A percentile compares a stretch with the other conserved stretches of the same genome.
These are phyloP conservation scores for Niebla homalea DNA, from an alignment of 495 filamentous ascomycete species.

Conservation along the genomic window DNA sequence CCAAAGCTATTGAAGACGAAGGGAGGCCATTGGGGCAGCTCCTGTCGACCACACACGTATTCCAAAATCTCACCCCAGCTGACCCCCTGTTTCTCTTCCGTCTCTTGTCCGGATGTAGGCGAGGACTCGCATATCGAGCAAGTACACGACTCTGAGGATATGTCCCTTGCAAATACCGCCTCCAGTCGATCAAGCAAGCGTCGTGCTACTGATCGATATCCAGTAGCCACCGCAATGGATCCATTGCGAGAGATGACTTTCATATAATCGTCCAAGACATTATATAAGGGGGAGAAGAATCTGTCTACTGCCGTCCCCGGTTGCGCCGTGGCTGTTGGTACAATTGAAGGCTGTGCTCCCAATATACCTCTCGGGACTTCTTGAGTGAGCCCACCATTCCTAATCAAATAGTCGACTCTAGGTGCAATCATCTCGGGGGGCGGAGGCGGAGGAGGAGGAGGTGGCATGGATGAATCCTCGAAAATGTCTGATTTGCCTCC, in stretches of 20 bases:
- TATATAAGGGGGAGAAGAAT: conserved; percentile 67
- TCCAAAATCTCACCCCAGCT: conserved; percentile 97
- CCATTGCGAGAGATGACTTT: conserved; percentile 70
- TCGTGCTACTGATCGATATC: conserved; percentile 87
- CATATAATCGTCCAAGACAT: conserved; percentile 72
- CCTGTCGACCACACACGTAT: conserved; percentile 72
- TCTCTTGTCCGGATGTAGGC: conserved; percentile 29
- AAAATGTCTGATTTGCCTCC: conserved; percentile 1
- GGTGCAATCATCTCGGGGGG: conserved; percentile 62
- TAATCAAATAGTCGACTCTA: conserved; percentile 78
- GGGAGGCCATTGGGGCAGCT: conserved; percentile 77
- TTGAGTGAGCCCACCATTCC: conserved; percentile 63
- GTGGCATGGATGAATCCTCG: conserved; percentile 41
- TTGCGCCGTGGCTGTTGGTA: conserved; percentile 30
- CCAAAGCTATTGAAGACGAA: conserved; percentile 53
- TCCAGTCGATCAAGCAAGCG: conserved; percentile 85
- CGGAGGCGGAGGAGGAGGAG: conserved; percentile 75
- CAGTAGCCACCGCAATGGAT: conserved; percentile 88
- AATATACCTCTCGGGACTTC: conserved; percentile 51
- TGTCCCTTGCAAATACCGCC: conserved; percentile 81
- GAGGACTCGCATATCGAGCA: conserved; percentile 63
- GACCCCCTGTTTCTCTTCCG: conserved; percentile 51
- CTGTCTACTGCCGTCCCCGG: conserved; percentile 25
- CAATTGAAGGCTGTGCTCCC: conserved; percentile 15
- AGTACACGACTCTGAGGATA: conserved; percentile 65